Base-by-base conservation (phyloP, 139 green algal genomes). In the Chlamydomonas sphaeroides region DNA sequence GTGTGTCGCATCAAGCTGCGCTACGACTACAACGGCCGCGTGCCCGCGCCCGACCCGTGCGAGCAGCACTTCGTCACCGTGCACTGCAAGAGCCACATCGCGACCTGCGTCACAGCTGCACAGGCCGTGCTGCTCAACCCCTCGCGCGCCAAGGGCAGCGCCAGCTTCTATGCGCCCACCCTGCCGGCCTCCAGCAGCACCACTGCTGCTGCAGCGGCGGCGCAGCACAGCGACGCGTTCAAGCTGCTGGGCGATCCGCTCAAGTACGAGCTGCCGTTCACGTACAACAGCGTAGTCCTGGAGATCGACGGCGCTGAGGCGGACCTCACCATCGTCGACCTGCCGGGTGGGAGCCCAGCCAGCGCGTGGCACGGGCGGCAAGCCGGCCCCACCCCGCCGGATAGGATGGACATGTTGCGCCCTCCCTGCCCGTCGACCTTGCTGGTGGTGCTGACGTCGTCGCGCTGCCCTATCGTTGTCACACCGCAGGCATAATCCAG, bases 401-500 rank as follows among this genome's bases (percentile, higher is more conserved):
- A n/a, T n/a, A n/a, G n/a, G n/a, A n/a, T n/a, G n/a, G n/a, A n/a
- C n/a, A n/a, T n/a, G n/a, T n/a, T n/a, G n/a, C n/a, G n/a, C n/a
- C n/a, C n/a, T n/a, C n/a, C n/a, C n/a, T n/a, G n/a, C n/a, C n/a
- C n/a, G n/a, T n/a, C n/a, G n/a, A n/a, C n/a, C n/a, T n/a, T n/a
- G n/a, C n/a, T n/a, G n/a, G n/a, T n/a, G n/a, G n/a, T n/a, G n/a
- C n/a, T n/a, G n/a, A n/a, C n/a, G n/a, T n/a, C n/a, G n/a, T n/a
- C n/a, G n/a, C n/a, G n/a, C n/a, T n/a, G n/a, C n/a, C n/a, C n/a
- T n/a, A n/a, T n/a, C n/a, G n/a, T n/a, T n/a, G n/a, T n/a, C n/a
- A n/a, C 80, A 10, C 45, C 45, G 45, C 80, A 28, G 80, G 80
- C 61, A 81, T 86, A 59, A 86, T 86, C 70, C 80, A 80, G 53